Conservation (phyloP, 805 yeast species). For the Schwanniomyces sp. region DNA sequence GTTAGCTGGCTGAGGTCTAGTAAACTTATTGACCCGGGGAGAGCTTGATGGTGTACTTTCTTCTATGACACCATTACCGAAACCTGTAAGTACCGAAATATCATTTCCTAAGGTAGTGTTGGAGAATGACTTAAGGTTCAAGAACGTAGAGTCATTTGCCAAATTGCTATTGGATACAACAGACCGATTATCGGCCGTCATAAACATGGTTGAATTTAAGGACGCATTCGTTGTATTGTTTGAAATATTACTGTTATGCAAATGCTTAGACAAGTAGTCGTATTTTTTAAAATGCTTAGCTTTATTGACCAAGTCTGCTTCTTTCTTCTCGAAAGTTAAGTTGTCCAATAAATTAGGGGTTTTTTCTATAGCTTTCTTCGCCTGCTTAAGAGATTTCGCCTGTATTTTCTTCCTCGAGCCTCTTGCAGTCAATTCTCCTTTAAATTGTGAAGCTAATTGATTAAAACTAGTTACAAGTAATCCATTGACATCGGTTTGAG, state of each 20-base stretch:
- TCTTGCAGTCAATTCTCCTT: conserved; percentile 27
- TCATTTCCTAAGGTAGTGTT: conserved; percentile 18
- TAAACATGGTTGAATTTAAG: conserved; percentile 7
- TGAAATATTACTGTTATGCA: conserved; percentile 4
- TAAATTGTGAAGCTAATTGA: conserved; percentile 19
- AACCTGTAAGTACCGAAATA: conserved; percentile 31
- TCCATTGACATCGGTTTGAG: conserved; percentile 23
- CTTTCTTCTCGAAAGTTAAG: conserved; percentile 19
- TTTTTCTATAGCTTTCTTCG: conserved; percentile 2
- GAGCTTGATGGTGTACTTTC: conserved; percentile 38
- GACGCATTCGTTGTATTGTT: conserved; percentile 3
- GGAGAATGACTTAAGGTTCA: conserved; percentile 11
- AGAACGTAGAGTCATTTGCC: conserved; percentile 14
- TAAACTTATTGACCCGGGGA: conserved; percentile 17
- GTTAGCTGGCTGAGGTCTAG: conserved; percentile 3
- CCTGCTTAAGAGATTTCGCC: conserved; percentile 4
- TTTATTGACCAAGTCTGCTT: conserved; percentile 20
- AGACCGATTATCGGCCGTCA: conserved; percentile 4
- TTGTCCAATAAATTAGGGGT: conserved; percentile 4
- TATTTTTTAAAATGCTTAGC: conserved; percentile 30
- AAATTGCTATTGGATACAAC: conserved; percentile 1
- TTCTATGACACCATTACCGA: conserved; percentile 36
- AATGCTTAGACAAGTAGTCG: conserved; percentile 33
- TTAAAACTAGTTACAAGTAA: conserved; percentile 21
- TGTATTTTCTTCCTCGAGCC: conserved; percentile 23